A percentile compares a stretch with the other conserved stretches of the same genome.
Evolutionary conservation across 164 flowering plant genomes (phyloP).

Genomic region (Sextonia rubra): DNA sequence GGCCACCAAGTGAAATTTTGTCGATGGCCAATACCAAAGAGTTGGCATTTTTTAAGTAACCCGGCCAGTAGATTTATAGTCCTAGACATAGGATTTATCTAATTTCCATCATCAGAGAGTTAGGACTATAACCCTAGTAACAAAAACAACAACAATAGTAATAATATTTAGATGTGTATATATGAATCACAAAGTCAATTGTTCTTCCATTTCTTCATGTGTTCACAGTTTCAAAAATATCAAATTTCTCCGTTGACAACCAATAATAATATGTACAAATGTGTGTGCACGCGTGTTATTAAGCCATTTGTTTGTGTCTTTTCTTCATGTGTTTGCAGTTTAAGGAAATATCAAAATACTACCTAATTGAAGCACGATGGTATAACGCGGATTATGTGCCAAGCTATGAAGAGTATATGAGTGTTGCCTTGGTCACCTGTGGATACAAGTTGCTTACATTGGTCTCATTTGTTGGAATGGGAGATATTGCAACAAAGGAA

Average conservation of each 20-base stretch:
- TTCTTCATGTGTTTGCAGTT: background rate
- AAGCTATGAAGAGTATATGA: constrained; percentile 31
- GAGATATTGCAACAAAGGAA: constrained; percentile 23
- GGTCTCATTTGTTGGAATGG: constrained; percentile 20
- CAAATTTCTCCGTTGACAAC: background rate
- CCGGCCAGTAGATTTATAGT: too few relatives aligned
- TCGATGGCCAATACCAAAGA: too few relatives aligned
- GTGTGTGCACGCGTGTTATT: too few relatives aligned
- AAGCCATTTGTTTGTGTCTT: background rate
- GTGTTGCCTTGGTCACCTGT: background rate
- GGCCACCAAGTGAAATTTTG: too few relatives aligned
- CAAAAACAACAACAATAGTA: too few relatives aligned
- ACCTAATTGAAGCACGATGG: constrained; percentile 36
- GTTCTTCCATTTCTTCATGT: background rate
- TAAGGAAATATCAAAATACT: background rate
- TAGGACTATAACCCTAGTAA: background rate
- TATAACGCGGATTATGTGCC: constrained; percentile 18
- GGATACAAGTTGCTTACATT: constrained; percentile 13
- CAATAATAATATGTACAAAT: background rate
- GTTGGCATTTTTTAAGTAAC: too few relatives aligned
- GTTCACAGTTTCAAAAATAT: background rate
- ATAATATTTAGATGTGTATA: background rate
- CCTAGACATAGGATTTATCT: too few relatives aligned
- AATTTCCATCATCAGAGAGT: background rate
- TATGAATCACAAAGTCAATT: background rate